Evolutionary conservation across 208 protist genomes (phyloP), one percentile per base, ranked within the genome.

Genomic region (Zelonia costaricensis): DNA sequence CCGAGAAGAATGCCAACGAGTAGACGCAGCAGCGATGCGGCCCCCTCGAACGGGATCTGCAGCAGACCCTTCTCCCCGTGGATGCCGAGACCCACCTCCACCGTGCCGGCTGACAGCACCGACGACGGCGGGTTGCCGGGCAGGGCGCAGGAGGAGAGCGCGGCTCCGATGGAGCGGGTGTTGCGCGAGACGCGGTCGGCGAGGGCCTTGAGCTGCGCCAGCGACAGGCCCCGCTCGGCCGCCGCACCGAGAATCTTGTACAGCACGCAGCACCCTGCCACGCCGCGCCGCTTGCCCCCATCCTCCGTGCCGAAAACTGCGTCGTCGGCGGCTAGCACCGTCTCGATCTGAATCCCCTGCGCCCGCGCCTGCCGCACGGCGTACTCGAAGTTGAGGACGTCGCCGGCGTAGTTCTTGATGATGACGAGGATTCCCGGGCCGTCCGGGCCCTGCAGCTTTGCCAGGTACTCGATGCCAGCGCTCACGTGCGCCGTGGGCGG

Each of bases 361-460:
- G 70, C 55, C 10, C 61, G 56, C 3, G 84, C 88, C 55, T 88
- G 76, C 5, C 86, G 69, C n/a, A 84, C 73, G 16, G 93, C 94
- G 44, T 93, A 82, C 28, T 73, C 76, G 68, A 98, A 98, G 51
- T 93, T 94, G 10, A 98, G 61, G 22, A 82, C 56, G 55, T 98
- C 96, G 12, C 96, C 94, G 2, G 86, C 87, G 72, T 97, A 98
- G 62, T 97, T 97, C 56, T 97, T 98, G 4, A 98, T 76, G 51
- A 98, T 83, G 44, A 98, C 66, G 7, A 98, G 69, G 30, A 86
- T 78, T 3, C 84, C 88, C 0, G 80, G 63, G 13, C 66, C 70
- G n/a, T 71, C 55, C 35, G 54, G 63, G 25, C 82, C 82, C 52
- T 87, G 84, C 35, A 58, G 44, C 16, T 46, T 38, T 0, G 70